These are phyloP conservation scores for Nicotiana benthamiana DNA, from an alignment of 257 asterid species.

Conservation along the genomic window DNA sequence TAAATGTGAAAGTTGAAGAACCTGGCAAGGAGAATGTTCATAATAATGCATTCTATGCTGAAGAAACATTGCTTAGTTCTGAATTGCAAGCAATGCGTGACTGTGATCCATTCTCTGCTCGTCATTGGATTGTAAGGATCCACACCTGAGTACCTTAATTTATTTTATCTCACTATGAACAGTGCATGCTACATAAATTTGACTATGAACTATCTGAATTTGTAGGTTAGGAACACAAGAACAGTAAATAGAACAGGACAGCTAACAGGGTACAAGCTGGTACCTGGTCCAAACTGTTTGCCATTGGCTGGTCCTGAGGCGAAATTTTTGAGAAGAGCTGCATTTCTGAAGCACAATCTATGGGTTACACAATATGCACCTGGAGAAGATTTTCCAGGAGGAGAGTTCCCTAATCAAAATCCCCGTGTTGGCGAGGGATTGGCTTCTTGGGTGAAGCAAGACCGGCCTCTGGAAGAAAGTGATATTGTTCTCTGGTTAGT, in stretches of 20 bases:
- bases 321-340: conserved; percentile 74
- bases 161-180: too few relatives aligned
- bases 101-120: conserved; percentile 79
- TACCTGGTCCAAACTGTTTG: conserved; percentile 86
- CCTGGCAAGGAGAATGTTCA: conserved; percentile 85
- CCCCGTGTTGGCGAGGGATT: conserved; percentile 96
- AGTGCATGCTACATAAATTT: neutral
- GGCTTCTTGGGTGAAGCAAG: conserved; percentile 86
- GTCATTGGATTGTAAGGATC: conserved; percentile 91
- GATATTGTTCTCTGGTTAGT: conserved; percentile 89
- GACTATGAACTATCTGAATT: neutral
- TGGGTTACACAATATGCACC: conserved; percentile 82
- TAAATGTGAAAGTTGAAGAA: conserved; percentile 84
- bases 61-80: conserved; percentile 78
- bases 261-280: conserved; percentile 74
- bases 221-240: conserved; percentile 77
- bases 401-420: conserved; percentile 96
- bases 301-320: conserved; percentile 90
- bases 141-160: neutral
- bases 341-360: conserved; percentile 77
- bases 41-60: conserved; percentile 89
- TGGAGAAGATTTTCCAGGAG: conserved; percentile 98
- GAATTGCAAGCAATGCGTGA: conserved; percentile 93
- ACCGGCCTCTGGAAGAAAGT: conserved; percentile 77
- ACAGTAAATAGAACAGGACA: conserved; percentile 79